Percentiles rank a stretch among this genome's conserved stretches.
Evolutionary conservation across 805 yeast genomes (phyloP).

Genomic region (Nakazawaea populi): DNA sequence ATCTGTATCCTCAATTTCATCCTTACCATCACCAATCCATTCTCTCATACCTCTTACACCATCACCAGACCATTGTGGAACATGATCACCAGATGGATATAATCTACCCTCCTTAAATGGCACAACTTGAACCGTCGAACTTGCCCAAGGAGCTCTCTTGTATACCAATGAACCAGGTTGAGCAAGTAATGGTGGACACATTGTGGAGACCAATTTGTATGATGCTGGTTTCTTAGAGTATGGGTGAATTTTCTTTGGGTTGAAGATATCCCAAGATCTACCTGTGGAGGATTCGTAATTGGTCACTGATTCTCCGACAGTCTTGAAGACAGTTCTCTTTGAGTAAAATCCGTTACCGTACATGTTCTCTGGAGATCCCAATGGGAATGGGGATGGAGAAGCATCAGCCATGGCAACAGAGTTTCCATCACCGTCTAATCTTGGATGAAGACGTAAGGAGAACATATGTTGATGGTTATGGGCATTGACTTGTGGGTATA

Average conservation of each 20-base stretch:
- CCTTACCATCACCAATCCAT: slow-evolving; percentile 62
- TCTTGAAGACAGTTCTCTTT: slow-evolving; percentile 59
- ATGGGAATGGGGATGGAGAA: slow-evolving; percentile 46
- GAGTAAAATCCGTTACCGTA: slow-evolving; percentile 76
- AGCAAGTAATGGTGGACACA: slow-evolving; percentile 69
- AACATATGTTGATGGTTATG: slow-evolving; percentile 86
- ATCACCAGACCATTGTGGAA: slow-evolving; percentile 70
- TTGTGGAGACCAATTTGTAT: slow-evolving; percentile 70
- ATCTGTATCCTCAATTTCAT: slow-evolving; percentile 58
- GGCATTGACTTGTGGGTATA: slow-evolving; percentile 76
- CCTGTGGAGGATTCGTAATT: slow-evolving; percentile 56
- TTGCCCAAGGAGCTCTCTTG: slow-evolving; percentile 83
- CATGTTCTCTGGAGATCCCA: slow-evolving; percentile 64
- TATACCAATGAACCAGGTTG: slow-evolving; percentile 67
- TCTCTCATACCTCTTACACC: slow-evolving; percentile 60
- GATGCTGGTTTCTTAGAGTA: slow-evolving; percentile 73
- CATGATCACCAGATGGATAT: slow-evolving; percentile 78
- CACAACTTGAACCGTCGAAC: slow-evolving; percentile 58
- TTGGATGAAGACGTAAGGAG: slow-evolving; percentile 71
- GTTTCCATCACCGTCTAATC: slow-evolving; percentile 76
- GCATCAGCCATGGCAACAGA: slow-evolving; percentile 69
- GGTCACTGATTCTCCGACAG: slow-evolving; percentile 60
- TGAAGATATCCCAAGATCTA: slow-evolving; percentile 74
- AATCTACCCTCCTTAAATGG: slow-evolving; percentile 69
- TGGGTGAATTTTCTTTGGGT: slow-evolving; percentile 60